These are phyloP conservation scores for Porphyra umbilicalis DNA, from an alignment of 31 red algal genomes.

Conservation along the genomic window DNA sequence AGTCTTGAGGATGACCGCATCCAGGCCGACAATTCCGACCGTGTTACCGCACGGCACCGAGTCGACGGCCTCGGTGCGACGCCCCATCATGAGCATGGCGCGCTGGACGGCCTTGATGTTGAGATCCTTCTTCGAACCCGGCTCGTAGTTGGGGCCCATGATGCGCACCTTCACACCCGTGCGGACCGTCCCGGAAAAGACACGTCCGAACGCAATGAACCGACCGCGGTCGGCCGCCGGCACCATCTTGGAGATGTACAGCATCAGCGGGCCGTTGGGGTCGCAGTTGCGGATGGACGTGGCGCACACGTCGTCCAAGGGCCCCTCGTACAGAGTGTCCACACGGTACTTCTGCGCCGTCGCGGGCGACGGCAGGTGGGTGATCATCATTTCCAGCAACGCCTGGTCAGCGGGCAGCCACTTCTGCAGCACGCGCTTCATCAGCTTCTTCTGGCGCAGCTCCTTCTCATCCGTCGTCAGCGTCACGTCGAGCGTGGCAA, in stretches of 20 bases:
- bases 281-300: constrained; percentile 99
- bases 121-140: constrained; percentile 95
- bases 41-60: constrained; percentile 98
- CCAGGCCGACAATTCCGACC: constrained; percentile 92
- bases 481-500: constrained; percentile 65
- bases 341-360: constrained; percentile 97
- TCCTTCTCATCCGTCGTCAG: constrained; percentile 90
- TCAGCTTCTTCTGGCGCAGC: constrained; percentile 90
- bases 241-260: constrained; percentile 99
- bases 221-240: constrained; percentile 96
- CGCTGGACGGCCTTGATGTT: constrained; percentile 93
- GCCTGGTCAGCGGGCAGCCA: constrained; percentile 98
- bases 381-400: constrained; percentile 98
- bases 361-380: constrained; percentile 93
- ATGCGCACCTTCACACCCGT: constrained; percentile 96
- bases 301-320: constrained; percentile 87
- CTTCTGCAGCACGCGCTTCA: constrained; percentile 99
- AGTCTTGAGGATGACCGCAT: constrained; percentile 90
- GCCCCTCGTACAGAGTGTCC: constrained; percentile 95
- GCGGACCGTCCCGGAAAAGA: constrained; percentile 94
- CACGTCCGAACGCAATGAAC: constrained; percentile 97
- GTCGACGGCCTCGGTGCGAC: constrained; percentile 86
- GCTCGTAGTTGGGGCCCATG: constrained; percentile 99
- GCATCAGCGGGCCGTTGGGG: constrained; percentile 95
- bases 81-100: constrained; percentile 99